These are phyloP conservation scores for Akanthomyces dipterigenus DNA, from an alignment of 2,329 filamentous ascomycete species.

Conservation along the genomic window DNA sequence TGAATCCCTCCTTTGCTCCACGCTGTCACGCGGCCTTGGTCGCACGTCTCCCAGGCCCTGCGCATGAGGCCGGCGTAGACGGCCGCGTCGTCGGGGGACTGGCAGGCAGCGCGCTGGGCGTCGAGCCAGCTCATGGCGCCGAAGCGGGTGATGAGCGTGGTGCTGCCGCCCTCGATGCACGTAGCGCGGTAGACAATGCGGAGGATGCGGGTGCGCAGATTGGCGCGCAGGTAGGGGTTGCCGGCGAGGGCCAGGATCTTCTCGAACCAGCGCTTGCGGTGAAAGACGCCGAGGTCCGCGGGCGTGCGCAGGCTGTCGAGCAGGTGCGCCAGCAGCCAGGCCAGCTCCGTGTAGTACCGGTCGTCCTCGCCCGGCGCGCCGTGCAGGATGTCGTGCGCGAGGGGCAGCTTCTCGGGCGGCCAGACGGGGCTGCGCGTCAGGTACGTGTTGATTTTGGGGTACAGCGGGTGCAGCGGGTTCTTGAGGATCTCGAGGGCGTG, in stretches of 20 bases:
- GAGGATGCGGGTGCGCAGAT: constrained; percentile 53
- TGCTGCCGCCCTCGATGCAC: constrained; percentile 63
- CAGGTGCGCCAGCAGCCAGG: constrained; percentile 68
- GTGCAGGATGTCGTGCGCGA: constrained; percentile 57
- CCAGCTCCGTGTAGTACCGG: constrained; percentile 62
- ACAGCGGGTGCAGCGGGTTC: constrained; percentile 75
- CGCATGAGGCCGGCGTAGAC: constrained; percentile 49
- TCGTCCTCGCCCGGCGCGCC: constrained; percentile 67
- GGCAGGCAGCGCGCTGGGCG: constrained; percentile 45
- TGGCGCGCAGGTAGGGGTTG: constrained; percentile 56
- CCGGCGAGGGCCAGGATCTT: constrained; percentile 63
- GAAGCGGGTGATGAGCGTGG: constrained; percentile 71
- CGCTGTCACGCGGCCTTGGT: constrained; percentile 53
- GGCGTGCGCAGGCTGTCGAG: constrained; percentile 57
- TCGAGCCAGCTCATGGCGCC: constrained; percentile 71
- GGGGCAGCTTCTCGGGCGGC: constrained; percentile 64
- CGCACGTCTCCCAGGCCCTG: constrained; percentile 58
- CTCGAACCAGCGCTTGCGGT: constrained; percentile 62
- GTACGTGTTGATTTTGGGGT: constrained; percentile 79
- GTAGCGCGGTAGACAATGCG: constrained; percentile 61
- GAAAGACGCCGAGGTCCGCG: constrained; percentile 55
- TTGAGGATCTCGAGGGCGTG: constrained; percentile 63
- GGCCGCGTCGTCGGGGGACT: constrained; percentile 34
- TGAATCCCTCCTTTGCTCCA: constrained; percentile 57
- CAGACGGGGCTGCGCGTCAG: constrained; percentile 72